Conservation (phyloP, 129 eudicot genomes). For the Flaveria linearis region DNA sequence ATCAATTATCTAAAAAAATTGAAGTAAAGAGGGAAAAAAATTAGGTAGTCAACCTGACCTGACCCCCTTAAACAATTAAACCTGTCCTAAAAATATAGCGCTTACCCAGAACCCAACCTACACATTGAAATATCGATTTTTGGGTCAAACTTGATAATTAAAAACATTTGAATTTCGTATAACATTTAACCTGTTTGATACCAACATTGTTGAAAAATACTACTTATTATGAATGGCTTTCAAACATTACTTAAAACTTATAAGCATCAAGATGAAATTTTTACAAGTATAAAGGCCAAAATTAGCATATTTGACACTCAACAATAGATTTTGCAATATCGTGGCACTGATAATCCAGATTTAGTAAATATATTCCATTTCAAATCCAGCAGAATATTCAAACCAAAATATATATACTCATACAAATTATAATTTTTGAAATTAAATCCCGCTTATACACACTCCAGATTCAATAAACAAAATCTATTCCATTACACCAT, state of each 20-base stretch:
- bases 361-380: neutral
- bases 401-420: neutral
- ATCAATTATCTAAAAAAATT: neutral
- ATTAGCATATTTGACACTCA: conserved; percentile 1
- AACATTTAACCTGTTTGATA: neutral
- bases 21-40: too few relatives aligned
- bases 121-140: neutral
- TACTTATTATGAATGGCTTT: neutral
- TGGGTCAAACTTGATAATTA: neutral
- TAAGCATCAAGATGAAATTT: neutral
- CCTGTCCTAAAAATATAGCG: neutral
- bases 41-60: too few relatives aligned
- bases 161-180: neutral
- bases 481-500: neutral
- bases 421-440: neutral
- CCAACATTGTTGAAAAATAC: neutral
- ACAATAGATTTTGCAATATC: neutral
- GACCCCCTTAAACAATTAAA: too few relatives aligned
- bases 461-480: neutral
- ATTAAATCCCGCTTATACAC: neutral
- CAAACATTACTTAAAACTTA: neutral
- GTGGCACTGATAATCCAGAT: neutral
- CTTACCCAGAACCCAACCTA: neutral
- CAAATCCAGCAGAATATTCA: neutral
- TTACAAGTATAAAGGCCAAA: neutral